Base-by-base conservation (phyloP, 768 basidiomycete genomes). In the Lactarius akahatsu region DNA sequence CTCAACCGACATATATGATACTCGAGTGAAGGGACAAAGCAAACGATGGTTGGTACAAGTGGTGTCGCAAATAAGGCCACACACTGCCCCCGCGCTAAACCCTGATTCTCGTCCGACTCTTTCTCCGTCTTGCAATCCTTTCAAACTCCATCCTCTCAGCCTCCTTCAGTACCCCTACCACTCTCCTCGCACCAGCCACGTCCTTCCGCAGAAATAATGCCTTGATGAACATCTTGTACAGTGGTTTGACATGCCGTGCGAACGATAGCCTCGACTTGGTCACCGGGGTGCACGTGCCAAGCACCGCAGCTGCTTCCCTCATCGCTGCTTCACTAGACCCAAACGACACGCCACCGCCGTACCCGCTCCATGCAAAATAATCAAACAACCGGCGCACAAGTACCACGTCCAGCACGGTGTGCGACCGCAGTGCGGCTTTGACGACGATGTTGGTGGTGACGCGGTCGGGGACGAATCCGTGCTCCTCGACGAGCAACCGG, bases 371-470 rank as follows among this genome's bases (percentile, higher is more conserved):
- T 23, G 89, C 75, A 72, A 91, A 76, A 20, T 84, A 79, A 74
- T 91, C 87, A 64, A 92, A 90, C n/a, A 92, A 72, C 26, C 72
- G 76, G 45, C 84, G 81, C 55, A 90, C 73, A 62, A 78, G 79
- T 20, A 63, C 50, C 4, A 76, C 69, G 66, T 83, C 78, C 54
- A 89, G 75, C 23, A 76, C 77, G 0, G 8, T 10, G 32, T 72
- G 77, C 84, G 86, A 88, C 20, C 75, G 74, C 65, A 93, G 74
- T 68, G 88, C 77, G 9, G 80, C 82, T 72, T 86, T 87, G 66
- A 91, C 65, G 54, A 92, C 60, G 57, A 92, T 83, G 71, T 93
- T 92, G 63, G 83, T 77, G 5, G 92, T 92, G 45, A 89, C 78
- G 11, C 86, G 80, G 73, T 94, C 90, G 10, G 87, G 84, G 13